Evolutionary conservation across 768 basidiomycete genomes (phyloP).

Genomic region (Tylopilus subfusipes): DNA sequence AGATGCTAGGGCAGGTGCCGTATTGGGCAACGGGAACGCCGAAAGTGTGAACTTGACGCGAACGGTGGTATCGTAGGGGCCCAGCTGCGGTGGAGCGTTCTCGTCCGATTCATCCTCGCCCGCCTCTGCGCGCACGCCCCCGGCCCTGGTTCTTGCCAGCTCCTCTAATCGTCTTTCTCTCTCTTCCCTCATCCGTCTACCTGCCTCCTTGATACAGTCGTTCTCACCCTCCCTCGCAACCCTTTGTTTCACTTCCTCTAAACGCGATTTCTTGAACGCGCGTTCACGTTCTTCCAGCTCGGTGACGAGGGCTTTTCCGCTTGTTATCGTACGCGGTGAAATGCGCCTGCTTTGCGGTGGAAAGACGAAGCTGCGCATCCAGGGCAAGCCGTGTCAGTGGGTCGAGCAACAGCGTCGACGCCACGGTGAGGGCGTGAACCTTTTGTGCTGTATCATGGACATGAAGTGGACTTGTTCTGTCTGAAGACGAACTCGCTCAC

Average conservation of each 20-base stretch:
- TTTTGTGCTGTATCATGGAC: slow-evolving; percentile 47
- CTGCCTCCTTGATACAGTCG: slow-evolving; percentile 36
- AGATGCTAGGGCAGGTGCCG: slow-evolving; percentile 19
- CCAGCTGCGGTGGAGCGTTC: slow-evolving; percentile 55
- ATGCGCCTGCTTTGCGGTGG: slow-evolving; percentile 65
- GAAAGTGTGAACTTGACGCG: slow-evolving; percentile 66
- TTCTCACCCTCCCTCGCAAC: slow-evolving; percentile 36
- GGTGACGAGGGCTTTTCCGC: slow-evolving; percentile 66
- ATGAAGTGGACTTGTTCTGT: neutral
- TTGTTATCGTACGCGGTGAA: slow-evolving; percentile 69
- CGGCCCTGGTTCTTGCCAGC: slow-evolving; percentile 37
- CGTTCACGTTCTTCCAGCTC: slow-evolving; percentile 78
- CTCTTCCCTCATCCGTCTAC: slow-evolving; percentile 63
- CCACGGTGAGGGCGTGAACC: slow-evolving; percentile 81
- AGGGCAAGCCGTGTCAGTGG: slow-evolving; percentile 74
- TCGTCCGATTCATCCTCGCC: slow-evolving; percentile 37
- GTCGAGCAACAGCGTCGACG: slow-evolving; percentile 78
- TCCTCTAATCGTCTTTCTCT: slow-evolving; percentile 50
- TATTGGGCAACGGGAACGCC: slow-evolving; percentile 38
- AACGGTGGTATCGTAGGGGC: slow-evolving; percentile 72
- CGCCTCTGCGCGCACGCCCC: slow-evolving; percentile 24
- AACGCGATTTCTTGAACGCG: slow-evolving; percentile 66
- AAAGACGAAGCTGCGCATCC: slow-evolving; percentile 73
- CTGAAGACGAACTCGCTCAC: slow-evolving; percentile 30
- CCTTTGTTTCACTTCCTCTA: slow-evolving; percentile 59